phyloP scores from a whole-genome alignment of 2,329 filamentous ascomycete species.

The Phialocephala sp. region DNA sequence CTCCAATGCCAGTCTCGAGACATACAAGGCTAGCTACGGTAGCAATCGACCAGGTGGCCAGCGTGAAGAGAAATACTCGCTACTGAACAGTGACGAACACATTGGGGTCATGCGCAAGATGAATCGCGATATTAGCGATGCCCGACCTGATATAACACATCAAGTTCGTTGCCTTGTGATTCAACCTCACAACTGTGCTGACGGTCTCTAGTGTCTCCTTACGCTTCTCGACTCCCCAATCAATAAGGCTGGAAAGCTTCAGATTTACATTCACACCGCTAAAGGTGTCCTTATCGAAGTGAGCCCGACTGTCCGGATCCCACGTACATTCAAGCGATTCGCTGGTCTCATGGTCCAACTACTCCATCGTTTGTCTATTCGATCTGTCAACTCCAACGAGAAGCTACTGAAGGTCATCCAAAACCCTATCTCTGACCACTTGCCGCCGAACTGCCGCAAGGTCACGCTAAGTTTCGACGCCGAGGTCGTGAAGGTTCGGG shows the following conservation, averaged over 20 bases:
- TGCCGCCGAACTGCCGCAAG: conserved; percentile 96
- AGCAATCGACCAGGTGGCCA: conserved; percentile 66
- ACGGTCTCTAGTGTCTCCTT: conserved; percentile 77
- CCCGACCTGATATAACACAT: conserved; percentile 95
- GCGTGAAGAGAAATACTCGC: conserved; percentile 89
- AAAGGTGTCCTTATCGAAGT: conserved; percentile 98
- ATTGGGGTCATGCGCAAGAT: conserved; percentile 99
- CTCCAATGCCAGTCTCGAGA: conserved; percentile 96
- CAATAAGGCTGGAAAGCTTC: conserved; percentile 96
- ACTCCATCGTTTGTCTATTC: conserved; percentile 92
- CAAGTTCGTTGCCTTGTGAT: conserved; percentile 69
- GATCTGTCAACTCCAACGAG: conserved; percentile 95
- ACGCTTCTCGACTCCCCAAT: conserved; percentile 97
- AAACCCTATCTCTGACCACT: conserved; percentile 96
- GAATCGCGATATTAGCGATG: conserved; percentile 98
- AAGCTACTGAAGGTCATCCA: conserved; percentile 97
- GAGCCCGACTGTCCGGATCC: conserved; percentile 96
- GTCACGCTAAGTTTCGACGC: conserved; percentile 96
- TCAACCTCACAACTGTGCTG: conserved; percentile 34
- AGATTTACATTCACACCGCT: conserved; percentile 98
- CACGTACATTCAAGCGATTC: conserved; percentile 98
- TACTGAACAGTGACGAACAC: conserved; percentile 98
- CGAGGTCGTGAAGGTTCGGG: conserved; percentile 81
- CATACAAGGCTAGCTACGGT: conserved; percentile 87
- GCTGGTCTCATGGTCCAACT: conserved; percentile 98